A percentile compares a stretch with the other conserved stretches of the same genome.
Conservation (phyloP, 2,329 filamentous ascomycete genomes). For the Fusarium chlamydosporum region DNA sequence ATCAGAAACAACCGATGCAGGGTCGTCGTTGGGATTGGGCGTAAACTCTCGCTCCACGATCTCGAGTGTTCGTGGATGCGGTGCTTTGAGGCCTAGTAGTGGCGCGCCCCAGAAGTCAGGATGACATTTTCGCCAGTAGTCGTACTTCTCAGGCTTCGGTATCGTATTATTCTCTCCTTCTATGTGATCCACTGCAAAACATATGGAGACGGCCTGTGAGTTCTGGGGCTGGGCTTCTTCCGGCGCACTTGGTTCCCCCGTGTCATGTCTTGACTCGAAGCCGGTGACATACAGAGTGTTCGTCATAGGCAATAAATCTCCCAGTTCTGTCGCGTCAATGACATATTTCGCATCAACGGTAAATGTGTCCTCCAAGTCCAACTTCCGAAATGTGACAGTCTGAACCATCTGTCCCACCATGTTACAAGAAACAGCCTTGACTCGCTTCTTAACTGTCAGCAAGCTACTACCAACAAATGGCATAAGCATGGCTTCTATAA, state of each 20-base stretch:
- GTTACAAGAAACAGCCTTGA: constrained; percentile 42
- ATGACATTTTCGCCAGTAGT: constrained; percentile 46
- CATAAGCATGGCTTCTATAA: constrained; percentile 49
- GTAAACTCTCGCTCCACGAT: constrained; percentile 51
- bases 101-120: constrained; percentile 51
- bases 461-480: constrained; percentile 46
- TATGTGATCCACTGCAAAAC: constrained; percentile 51
- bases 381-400: constrained; percentile 18
- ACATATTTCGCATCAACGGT: constrained; percentile 34
- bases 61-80: constrained; percentile 49
- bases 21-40: constrained; percentile 49
- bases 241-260: constrained; percentile 48
- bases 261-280: constrained; percentile 47
- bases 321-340: constrained; percentile 39
- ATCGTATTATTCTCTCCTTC: constrained; percentile 49
- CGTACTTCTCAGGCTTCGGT: constrained; percentile 42
- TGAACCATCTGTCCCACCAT: constrained; percentile 30
- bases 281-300: constrained; percentile 49
- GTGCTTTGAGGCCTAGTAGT: constrained; percentile 45
- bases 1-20: constrained; percentile 44
- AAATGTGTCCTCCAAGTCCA: constrained; percentile 6
- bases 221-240: constrained; percentile 48
- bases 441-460: constrained; percentile 43
- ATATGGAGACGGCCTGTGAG: constrained; percentile 51
- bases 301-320: constrained; percentile 43